phyloP scores from a whole-genome alignment of 2,329 filamentous ascomycete genomes.

The Zasmidium citrigriseum region DNA sequence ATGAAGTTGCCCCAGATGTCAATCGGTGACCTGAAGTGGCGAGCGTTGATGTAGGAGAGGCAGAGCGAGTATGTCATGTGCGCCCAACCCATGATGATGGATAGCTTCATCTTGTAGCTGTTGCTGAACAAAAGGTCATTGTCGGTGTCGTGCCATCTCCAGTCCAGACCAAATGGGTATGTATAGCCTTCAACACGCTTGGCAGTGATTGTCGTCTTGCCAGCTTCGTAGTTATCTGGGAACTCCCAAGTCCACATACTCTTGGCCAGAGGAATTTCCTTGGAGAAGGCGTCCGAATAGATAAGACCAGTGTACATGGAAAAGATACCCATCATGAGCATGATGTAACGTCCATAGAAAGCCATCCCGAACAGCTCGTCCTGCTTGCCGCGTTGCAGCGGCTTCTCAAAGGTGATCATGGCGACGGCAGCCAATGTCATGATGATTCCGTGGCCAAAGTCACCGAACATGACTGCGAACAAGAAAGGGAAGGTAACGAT shows the following conservation, averaged over 20 bases:
- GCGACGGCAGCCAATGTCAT: conserved; percentile 81
- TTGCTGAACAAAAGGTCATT: conserved; percentile 95
- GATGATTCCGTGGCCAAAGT: conserved; percentile 89
- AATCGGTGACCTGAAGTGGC: conserved; percentile 90
- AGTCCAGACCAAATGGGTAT: conserved; percentile 94
- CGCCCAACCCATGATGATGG: conserved; percentile 93
- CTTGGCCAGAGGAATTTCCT: conserved; percentile 82
- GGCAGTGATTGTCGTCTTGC: conserved; percentile 61
- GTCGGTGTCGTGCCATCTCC: conserved; percentile 93
- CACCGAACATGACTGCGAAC: conserved; percentile 99
- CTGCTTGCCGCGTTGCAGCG: conserved; percentile 78
- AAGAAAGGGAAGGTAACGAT: conserved; percentile 99
- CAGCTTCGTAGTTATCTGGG: conserved; percentile 52
- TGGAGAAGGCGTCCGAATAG: conserved; percentile 97
- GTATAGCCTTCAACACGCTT: conserved; percentile 70
- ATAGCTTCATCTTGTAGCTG: conserved; percentile 99
- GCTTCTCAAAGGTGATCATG: conserved; percentile 97
- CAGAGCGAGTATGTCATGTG: conserved; percentile 99
- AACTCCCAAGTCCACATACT: conserved; percentile 89
- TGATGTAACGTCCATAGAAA: conserved; percentile 98
- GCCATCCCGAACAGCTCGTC: conserved; percentile 98
- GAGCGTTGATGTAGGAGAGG: conserved; percentile 88
- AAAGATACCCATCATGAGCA: conserved; percentile 95
- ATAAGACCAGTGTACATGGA: conserved; percentile 96
- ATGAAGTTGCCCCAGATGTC: conserved; percentile 98